Conservation (phyloP, 2,329 filamentous ascomycete genomes). For the Myriosclerotinia curreyana region DNA sequence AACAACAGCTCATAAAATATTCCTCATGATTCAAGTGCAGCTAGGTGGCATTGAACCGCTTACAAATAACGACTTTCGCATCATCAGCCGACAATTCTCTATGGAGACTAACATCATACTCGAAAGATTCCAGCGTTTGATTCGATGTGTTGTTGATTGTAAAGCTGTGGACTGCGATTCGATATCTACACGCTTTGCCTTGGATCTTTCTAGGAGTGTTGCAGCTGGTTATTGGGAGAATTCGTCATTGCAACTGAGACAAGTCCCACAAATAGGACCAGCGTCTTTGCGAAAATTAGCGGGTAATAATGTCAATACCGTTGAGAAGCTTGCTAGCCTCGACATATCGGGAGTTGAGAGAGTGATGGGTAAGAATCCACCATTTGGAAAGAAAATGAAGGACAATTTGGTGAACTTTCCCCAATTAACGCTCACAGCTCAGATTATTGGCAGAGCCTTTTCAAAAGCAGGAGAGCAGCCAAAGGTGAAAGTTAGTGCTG, state of each 20-base stretch:
- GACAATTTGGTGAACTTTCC: slow-evolving; percentile 69
- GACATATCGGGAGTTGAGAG: slow-evolving; percentile 74
- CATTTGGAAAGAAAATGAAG: slow-evolving; percentile 71
- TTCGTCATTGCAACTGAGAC: slow-evolving; percentile 74
- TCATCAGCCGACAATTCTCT: slow-evolving; percentile 55
- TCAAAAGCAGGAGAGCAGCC: slow-evolving; percentile 44
- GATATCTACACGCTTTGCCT: slow-evolving; percentile 60
- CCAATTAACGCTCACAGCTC: slow-evolving; percentile 45
- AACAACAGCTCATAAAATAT: slow-evolving; percentile 69
- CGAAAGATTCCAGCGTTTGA: slow-evolving; percentile 64
- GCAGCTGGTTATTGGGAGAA: slow-evolving; percentile 74
- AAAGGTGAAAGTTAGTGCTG: slow-evolving; percentile 60
- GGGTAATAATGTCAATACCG: slow-evolving; percentile 64
- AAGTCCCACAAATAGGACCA: slow-evolving; percentile 74
- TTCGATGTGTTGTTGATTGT: slow-evolving; percentile 75
- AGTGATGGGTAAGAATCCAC: slow-evolving; percentile 73
- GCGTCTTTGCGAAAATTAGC: slow-evolving; percentile 73
- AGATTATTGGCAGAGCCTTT: slow-evolving; percentile 36
- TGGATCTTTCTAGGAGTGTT: slow-evolving; percentile 76
- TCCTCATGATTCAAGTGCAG: slow-evolving; percentile 71
- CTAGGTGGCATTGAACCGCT: slow-evolving; percentile 65
- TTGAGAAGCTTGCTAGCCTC: slow-evolving; percentile 65
- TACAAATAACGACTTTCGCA: slow-evolving; percentile 52
- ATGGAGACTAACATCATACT: slow-evolving; percentile 64
- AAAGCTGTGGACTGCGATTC: slow-evolving; percentile 60